These are phyloP conservation scores for Verbena officinalis DNA, from an alignment of 257 asterid species.

Conservation along the genomic window DNA sequence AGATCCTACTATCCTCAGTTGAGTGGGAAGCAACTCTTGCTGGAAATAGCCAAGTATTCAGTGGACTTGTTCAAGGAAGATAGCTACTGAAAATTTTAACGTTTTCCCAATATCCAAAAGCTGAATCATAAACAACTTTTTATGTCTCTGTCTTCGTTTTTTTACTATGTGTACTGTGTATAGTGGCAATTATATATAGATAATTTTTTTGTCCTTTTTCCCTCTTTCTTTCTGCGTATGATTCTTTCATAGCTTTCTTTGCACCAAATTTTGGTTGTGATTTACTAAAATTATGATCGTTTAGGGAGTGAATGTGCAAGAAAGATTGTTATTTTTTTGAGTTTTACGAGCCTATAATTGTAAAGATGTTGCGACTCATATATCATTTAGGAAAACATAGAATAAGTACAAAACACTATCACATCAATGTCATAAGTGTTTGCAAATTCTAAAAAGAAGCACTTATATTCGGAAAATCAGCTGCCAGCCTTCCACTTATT, in stretches of 20 bases:
- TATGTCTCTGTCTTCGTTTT: background rate
- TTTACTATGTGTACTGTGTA: constrained; percentile 23
- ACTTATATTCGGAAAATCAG: too few species aligned
- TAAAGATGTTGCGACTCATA: too few species aligned
- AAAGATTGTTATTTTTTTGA: background rate
- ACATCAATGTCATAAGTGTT: background rate
- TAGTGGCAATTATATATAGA: constrained; percentile 17
- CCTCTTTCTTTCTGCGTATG: constrained; percentile 2
- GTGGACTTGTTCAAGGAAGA: constrained; percentile 97
- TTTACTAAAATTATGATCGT: background rate
- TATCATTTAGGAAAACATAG: too few species aligned
- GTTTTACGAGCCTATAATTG: too few species aligned
- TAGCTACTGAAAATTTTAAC: constrained; percentile 26
- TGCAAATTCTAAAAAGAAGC: too few species aligned
- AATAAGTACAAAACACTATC: background rate
- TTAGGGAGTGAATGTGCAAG: background rate
- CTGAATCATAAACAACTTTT: background rate
- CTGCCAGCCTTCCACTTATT: too few species aligned
- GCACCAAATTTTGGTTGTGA: constrained; percentile 24
- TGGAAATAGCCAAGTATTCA: constrained; percentile 96
- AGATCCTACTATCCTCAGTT: constrained; percentile 80
- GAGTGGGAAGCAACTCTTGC: constrained; percentile 99
- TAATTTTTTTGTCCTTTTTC: background rate
- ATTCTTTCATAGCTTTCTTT: constrained; percentile 24
- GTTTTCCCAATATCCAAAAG: background rate